These are phyloP conservation scores for Collybia sp. DNA, from an alignment of 768 basidiomycete species.

Conservation along the genomic window DNA sequence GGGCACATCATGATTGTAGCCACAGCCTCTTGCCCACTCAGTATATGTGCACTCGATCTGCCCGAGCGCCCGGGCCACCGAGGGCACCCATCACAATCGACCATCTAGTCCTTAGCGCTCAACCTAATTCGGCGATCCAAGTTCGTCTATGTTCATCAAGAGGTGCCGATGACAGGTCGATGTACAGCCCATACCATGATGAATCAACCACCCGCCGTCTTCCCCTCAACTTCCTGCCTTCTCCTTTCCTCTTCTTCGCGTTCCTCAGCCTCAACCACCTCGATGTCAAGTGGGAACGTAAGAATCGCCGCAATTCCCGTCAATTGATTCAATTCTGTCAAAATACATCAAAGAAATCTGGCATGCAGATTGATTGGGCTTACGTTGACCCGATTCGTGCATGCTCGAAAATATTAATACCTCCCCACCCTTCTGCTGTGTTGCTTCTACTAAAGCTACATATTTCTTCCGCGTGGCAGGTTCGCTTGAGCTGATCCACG, in stretches of 20 bases:
- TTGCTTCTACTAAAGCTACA: slow-evolving; percentile 84
- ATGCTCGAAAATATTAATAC: slow-evolving; percentile 98
- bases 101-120: too few relatives aligned
- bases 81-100: too few relatives aligned
- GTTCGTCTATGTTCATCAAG: too few relatives aligned
- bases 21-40: too few relatives aligned
- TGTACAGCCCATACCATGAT: background rate
- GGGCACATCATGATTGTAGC: too few relatives aligned
- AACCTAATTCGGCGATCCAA: too few relatives aligned
- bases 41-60: too few relatives aligned
- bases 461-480: slow-evolving; percentile 75
- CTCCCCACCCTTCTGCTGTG: slow-evolving; percentile 85
- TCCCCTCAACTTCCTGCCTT: slow-evolving; percentile 31
- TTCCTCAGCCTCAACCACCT: slow-evolving; percentile 94
- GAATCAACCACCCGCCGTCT: slow-evolving; percentile 13
- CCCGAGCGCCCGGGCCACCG: too few relatives aligned
- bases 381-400: slow-evolving; percentile 99
- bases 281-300: slow-evolving; percentile 93
- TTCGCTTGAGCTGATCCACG: slow-evolving; percentile 64
- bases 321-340: slow-evolving; percentile 87
- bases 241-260: slow-evolving; percentile 70
- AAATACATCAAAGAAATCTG: background rate
- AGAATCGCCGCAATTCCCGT: slow-evolving; percentile 95
- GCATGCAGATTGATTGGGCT: slow-evolving; percentile 21
- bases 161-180: too few relatives aligned